Conservation (phyloP, 805 yeast species). For the Ogataea dorogensis region DNA sequence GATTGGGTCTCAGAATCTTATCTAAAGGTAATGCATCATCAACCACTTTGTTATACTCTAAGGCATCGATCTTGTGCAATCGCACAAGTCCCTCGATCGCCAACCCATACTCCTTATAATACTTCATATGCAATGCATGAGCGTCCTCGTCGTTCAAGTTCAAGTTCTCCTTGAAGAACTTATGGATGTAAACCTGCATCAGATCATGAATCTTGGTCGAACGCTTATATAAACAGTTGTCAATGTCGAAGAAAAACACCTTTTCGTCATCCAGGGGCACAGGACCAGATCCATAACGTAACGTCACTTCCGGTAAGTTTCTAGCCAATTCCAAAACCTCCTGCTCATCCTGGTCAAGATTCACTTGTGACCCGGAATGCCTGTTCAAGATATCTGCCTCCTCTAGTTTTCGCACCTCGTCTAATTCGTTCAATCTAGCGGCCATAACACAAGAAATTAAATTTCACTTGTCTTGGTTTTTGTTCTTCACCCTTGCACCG, state of each 20-base stretch:
- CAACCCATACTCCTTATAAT: constrained; percentile 84
- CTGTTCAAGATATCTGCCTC: constrained; percentile 11
- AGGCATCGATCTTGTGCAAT: constrained; percentile 72
- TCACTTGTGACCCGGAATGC: constrained; percentile 16
- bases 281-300: constrained; percentile 32
- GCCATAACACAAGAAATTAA: constrained; percentile 7
- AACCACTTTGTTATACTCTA: constrained; percentile 83
- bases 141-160: constrained; percentile 72
- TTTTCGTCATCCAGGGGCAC: constrained; percentile 27
- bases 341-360: constrained; percentile 10
- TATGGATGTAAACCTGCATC: constrained; percentile 84
- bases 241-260: constrained; percentile 85
- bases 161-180: constrained; percentile 69
- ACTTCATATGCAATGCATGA: constrained; percentile 60
- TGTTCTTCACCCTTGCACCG: constrained; percentile 9
- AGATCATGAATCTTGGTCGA: constrained; percentile 75
- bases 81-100: constrained; percentile 87
- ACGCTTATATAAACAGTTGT: constrained; percentile 82
- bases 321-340: constrained; percentile 15
- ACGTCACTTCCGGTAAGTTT: constrained; percentile 28
- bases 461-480: background rate
- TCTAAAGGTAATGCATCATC: constrained; percentile 92
- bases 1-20: constrained; percentile 65
- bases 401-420: constrained; percentile 18
- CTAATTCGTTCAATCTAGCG: constrained; percentile 14